These are phyloP conservation scores for Arthrocladium fulminans DNA, from an alignment of 2,329 filamentous ascomycete species.

Conservation along the genomic window DNA sequence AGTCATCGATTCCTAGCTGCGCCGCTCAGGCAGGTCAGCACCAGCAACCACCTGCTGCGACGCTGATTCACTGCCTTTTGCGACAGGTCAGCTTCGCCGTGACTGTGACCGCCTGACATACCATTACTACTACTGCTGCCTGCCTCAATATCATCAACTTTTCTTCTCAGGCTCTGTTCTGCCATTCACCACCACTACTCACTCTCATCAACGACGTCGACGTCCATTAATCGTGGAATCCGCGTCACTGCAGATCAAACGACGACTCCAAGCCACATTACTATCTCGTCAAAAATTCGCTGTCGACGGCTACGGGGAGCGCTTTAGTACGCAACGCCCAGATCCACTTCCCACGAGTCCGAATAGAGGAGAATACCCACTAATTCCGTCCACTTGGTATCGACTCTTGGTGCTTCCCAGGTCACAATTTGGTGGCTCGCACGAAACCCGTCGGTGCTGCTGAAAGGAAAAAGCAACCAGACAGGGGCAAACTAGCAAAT, in stretches of 20 bases:
- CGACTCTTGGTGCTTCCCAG: neutral
- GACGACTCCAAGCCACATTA: conserved; percentile 4
- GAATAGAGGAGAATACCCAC: conserved; percentile 3
- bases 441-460: conserved; percentile 2
- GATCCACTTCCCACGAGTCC: conserved; percentile 4
- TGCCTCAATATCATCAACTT: neutral
- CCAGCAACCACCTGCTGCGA: neutral
- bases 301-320: conserved; percentile 3
- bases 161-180: neutral
- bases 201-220: neutral
- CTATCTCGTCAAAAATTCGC: conserved; percentile 1
- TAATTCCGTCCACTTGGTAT: conserved; percentile 7
- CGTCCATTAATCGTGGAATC: neutral
- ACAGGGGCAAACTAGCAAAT: neutral
- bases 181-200: neutral
- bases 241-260: conserved; percentile 5
- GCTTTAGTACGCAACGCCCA: conserved; percentile 5
- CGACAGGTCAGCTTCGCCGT: conserved; percentile 5
- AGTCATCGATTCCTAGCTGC: conserved; percentile 8
- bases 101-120: conserved; percentile 6
- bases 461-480: neutral
- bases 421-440: conserved; percentile 5
- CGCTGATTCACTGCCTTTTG: conserved; percentile 8
- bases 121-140: conserved; percentile 5
- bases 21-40: conserved; percentile 2